Percentiles rank a stretch among this genome's conserved stretches.
Conservation (phyloP, 352 stramenopile genomes). For the Pythium phragmiticola region DNA sequence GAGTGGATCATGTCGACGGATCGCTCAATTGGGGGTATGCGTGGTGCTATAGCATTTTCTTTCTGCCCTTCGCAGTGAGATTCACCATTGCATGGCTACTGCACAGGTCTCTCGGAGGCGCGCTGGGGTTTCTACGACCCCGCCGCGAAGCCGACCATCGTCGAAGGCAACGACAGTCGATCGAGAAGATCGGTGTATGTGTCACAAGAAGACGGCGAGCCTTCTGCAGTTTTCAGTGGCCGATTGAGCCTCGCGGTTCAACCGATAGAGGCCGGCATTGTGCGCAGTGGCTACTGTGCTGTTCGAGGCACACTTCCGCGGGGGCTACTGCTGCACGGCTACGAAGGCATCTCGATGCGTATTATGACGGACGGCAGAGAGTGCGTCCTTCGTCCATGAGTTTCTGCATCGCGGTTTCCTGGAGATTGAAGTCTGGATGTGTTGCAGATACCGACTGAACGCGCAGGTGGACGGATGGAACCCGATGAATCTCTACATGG, state of each 20-base stretch:
- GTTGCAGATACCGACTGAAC: slow-evolving; percentile 71
- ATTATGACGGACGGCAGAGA: slow-evolving; percentile 85
- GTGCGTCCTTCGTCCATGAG: slow-evolving; percentile 30
- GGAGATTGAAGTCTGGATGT: not conserved
- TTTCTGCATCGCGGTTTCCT: not conserved
- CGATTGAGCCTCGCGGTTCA: slow-evolving; percentile 70
- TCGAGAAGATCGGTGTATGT: slow-evolving; percentile 28
- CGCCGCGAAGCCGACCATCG: slow-evolving; percentile 8
- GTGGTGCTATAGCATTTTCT: not conserved
- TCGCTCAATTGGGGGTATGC: slow-evolving; percentile 71
- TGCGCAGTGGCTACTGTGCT: slow-evolving; percentile 85
- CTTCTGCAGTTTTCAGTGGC: slow-evolving; percentile 74
- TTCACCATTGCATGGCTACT: not conserved
- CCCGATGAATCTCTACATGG: slow-evolving; percentile 86
- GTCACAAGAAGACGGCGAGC: slow-evolving; percentile 41
- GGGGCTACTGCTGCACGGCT: slow-evolving; percentile 66
- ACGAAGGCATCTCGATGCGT: slow-evolving; percentile 82
- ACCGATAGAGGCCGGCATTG: slow-evolving; percentile 70
- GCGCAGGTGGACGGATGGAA: slow-evolving; percentile 87
- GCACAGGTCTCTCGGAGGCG: slow-evolving; percentile 50
- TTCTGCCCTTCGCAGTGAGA: not conserved
- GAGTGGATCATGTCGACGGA: slow-evolving; percentile 79
- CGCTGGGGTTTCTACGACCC: slow-evolving; percentile 67
- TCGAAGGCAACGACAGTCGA: slow-evolving; percentile 5
- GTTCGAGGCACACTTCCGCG: slow-evolving; percentile 60